A percentile compares a stretch with the other conserved stretches of the same genome.
These are phyloP conservation scores for Nelumbo lutea DNA, from an alignment of 164 flowering plant species.

Conservation along the genomic window DNA sequence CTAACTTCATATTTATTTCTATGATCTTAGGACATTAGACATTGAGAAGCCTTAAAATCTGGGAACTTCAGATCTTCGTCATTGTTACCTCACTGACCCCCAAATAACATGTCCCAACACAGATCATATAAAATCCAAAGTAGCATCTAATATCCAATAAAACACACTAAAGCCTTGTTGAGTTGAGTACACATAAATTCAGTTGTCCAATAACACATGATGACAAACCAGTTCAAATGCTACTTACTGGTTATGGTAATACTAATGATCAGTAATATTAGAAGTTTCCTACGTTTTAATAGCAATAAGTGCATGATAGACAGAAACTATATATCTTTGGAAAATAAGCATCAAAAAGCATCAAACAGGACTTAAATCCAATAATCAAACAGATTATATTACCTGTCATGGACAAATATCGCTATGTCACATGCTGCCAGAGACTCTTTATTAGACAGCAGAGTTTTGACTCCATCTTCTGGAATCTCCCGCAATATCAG, in stretches of 20 bases:
- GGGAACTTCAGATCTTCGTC: too few relatives aligned
- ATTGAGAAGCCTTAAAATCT: not conserved
- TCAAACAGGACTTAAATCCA: not conserved
- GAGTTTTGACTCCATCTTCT: constrained; percentile 50
- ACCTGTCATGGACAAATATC: constrained; percentile 93
- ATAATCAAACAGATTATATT: constrained; percentile 4
- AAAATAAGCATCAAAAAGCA: not conserved
- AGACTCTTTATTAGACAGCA: constrained; percentile 62
- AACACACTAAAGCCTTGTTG: too few relatives aligned
- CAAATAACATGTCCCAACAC: too few relatives aligned
- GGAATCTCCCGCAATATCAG: constrained; percentile 87
- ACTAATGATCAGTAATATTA: not conserved
- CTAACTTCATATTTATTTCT: not conserved
- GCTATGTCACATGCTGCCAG: constrained; percentile 90
- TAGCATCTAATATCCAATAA: not conserved
- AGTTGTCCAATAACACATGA: too few relatives aligned
- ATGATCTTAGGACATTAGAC: too few relatives aligned
- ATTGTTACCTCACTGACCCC: too few relatives aligned
- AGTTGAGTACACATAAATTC: too few relatives aligned
- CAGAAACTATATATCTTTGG: not conserved
- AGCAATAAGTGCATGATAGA: not conserved
- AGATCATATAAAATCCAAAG: not conserved
- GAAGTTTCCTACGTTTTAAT: not conserved
- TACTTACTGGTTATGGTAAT: too few relatives aligned
- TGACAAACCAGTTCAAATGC: too few relatives aligned